Evolutionary conservation across 768 basidiomycete species (phyloP).

Genomic region (Rossbeevera mucosa): DNA sequence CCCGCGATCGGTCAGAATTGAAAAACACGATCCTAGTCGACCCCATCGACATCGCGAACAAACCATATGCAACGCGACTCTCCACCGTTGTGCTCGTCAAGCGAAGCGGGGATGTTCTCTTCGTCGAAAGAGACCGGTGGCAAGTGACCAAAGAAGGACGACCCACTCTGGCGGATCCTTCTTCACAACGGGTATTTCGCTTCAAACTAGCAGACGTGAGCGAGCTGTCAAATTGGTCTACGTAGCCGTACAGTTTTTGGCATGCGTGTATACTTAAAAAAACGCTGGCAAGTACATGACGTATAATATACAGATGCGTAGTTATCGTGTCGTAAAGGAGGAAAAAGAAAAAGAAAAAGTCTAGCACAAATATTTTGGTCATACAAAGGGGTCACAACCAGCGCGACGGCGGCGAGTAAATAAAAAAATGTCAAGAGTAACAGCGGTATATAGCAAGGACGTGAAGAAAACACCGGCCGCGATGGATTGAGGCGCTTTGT

Average conservation of each 20-base stretch:
- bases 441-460: slow-evolving; percentile 6
- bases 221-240: slow-evolving; percentile 21
- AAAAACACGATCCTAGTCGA: slow-evolving; percentile 60
- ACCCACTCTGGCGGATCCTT: slow-evolving; percentile 36
- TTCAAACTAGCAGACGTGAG: slow-evolving; percentile 34
- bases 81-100: slow-evolving; percentile 68
- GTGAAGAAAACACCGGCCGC: neutral
- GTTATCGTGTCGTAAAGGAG: slow-evolving; percentile 13
- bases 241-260: slow-evolving; percentile 7
- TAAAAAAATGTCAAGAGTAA: slow-evolving; percentile 16
- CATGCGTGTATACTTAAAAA: slow-evolving; percentile 4
- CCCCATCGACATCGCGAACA: slow-evolving; percentile 36
- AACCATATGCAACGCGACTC: slow-evolving; percentile 63
- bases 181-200: slow-evolving; percentile 47
- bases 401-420: slow-evolving; percentile 27
- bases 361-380: slow-evolving; percentile 26
- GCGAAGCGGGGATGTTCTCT: slow-evolving; percentile 54
- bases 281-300: slow-evolving; percentile 28
- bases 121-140: slow-evolving; percentile 74
- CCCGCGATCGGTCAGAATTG: slow-evolving; percentile 49
- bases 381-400: slow-evolving; percentile 29
- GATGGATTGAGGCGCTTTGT: neutral
- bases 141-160: slow-evolving; percentile 36
- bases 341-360: slow-evolving; percentile 3
- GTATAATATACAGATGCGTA: slow-evolving; percentile 29